These are phyloP conservation scores for Pisolithus sp. DNA, from an alignment of 768 basidiomycete species.

Conservation along the genomic window DNA sequence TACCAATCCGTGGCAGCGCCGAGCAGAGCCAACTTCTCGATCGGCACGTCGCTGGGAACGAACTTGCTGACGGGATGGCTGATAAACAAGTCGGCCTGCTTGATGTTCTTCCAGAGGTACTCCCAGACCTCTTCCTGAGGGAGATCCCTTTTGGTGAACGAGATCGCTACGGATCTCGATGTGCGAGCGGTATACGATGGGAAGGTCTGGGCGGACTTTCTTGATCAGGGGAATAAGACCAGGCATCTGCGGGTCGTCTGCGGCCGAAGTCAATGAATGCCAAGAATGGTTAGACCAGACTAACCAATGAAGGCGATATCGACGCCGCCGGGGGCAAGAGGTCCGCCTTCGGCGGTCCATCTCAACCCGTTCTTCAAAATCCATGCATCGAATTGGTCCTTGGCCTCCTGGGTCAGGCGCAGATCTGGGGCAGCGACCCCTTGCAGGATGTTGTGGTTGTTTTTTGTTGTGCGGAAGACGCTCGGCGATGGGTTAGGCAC, in stretches of 20 bases:
- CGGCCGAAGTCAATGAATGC: constrained; percentile 10
- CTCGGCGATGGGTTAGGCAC: constrained; percentile 84
- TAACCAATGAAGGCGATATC: constrained; percentile 86
- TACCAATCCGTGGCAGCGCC: constrained; percentile 86
- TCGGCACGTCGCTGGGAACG: constrained; percentile 79
- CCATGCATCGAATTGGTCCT: constrained; percentile 81
- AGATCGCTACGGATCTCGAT: constrained; percentile 91
- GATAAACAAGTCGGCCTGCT: constrained; percentile 87
- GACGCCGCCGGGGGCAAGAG: constrained; percentile 73
- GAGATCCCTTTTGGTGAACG: constrained; percentile 70
- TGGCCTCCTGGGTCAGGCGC: constrained; percentile 71
- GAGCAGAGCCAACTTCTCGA: constrained; percentile 62
- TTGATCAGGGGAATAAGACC: constrained; percentile 91
- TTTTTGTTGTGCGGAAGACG: constrained; percentile 90
- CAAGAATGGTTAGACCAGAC: constrained; percentile 4
- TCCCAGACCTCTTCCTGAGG: constrained; percentile 92
- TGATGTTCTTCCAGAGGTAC: constrained; percentile 90
- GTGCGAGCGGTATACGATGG: constrained; percentile 91
- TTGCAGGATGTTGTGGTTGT: constrained; percentile 94
- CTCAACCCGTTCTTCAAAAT: constrained; percentile 83
- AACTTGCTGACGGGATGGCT: constrained; percentile 93
- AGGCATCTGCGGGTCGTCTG: constrained; percentile 90
- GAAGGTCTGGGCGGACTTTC: constrained; percentile 74
- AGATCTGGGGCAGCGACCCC: constrained; percentile 79
- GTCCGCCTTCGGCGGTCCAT: constrained; percentile 85